Conservation (phyloP, 2,329 filamentous ascomycete species). For the Sporothrix euskadiensis region DNA sequence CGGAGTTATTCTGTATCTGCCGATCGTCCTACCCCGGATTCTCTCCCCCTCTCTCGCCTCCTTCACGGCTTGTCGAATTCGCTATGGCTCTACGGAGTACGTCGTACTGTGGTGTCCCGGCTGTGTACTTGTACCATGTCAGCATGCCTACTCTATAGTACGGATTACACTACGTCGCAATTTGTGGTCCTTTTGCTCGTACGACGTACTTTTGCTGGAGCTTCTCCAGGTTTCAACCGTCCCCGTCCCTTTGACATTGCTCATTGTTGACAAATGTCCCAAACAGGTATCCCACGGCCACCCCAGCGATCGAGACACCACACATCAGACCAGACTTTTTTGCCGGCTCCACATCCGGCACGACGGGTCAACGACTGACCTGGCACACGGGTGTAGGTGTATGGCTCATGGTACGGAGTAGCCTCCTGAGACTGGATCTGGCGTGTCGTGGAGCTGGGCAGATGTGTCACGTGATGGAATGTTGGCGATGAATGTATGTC, state of each 20-base stretch:
- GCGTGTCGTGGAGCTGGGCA: no score
- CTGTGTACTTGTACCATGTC: no score
- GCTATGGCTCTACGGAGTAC: no score
- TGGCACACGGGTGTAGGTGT: no score
- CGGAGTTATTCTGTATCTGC: background rate
- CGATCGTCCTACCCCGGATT: slow-evolving; percentile 14
- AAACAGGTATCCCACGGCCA: slow-evolving; percentile 10
- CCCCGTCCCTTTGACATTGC: no score
- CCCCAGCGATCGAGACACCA: background rate
- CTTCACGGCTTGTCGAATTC: background rate
- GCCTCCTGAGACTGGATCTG: no score
- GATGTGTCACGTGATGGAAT: no score
- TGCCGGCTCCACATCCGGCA: background rate
- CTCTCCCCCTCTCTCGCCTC: background rate
- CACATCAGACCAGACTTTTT: background rate
- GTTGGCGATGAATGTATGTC: no score
- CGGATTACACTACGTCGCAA: no score
- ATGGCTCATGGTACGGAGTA: no score
- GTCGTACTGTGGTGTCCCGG: no score
- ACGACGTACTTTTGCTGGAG: background rate
- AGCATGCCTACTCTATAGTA: no score
- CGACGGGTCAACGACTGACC: background rate
- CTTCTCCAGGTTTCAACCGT: background rate
- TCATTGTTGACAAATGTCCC: background rate
- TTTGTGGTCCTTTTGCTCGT: background rate